These are phyloP conservation scores for Cladosporium colombiae DNA, from an alignment of 2,329 filamentous ascomycete species.

Conservation along the genomic window DNA sequence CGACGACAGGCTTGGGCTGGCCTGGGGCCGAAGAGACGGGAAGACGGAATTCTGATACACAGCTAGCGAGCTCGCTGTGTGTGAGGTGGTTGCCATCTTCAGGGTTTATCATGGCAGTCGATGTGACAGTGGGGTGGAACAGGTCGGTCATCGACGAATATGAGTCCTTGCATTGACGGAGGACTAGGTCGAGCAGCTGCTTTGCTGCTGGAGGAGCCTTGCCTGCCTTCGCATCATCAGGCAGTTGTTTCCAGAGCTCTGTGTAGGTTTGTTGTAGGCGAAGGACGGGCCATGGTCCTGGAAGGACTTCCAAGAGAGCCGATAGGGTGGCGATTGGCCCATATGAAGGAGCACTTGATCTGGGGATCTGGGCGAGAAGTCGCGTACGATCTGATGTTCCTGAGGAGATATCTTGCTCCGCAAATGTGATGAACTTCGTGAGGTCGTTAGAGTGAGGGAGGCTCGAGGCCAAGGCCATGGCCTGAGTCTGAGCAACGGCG, in stretches of 20 bases:
- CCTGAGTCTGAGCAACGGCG: conserved; percentile 15
- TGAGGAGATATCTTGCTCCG: conserved; percentile 12
- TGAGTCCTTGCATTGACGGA: conserved; percentile 31
- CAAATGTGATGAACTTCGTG: conserved; percentile 20
- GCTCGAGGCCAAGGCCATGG: conserved; percentile 20
- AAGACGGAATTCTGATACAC: conserved; percentile 33
- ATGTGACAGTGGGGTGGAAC: conserved; percentile 28
- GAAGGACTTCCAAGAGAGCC: conserved; percentile 26
- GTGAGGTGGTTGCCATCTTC: conserved; percentile 29
- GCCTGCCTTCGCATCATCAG: conserved; percentile 40
- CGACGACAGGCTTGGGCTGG: conserved; percentile 47
- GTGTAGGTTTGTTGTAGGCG: conserved; percentile 39
- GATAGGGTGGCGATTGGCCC: conserved; percentile 32
- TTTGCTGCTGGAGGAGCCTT: conserved; percentile 22
- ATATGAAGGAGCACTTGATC: conserved; percentile 26
- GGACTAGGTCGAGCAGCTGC: conserved; percentile 26
- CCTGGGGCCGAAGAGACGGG: conserved; percentile 23
- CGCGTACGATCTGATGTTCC: conserved; percentile 14
- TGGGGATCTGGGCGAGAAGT: conserved; percentile 27
- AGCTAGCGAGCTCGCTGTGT: conserved; percentile 31
- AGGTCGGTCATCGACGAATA: conserved; percentile 34
- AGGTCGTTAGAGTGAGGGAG: conserved; percentile 21
- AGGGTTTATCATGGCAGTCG: conserved; percentile 35
- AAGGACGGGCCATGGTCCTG: conserved; percentile 34
- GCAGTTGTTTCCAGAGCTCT: conserved; percentile 41